These are phyloP conservation scores for Fusarium verrucosum DNA, from an alignment of 2,329 filamentous ascomycete species.

Conservation along the genomic window DNA sequence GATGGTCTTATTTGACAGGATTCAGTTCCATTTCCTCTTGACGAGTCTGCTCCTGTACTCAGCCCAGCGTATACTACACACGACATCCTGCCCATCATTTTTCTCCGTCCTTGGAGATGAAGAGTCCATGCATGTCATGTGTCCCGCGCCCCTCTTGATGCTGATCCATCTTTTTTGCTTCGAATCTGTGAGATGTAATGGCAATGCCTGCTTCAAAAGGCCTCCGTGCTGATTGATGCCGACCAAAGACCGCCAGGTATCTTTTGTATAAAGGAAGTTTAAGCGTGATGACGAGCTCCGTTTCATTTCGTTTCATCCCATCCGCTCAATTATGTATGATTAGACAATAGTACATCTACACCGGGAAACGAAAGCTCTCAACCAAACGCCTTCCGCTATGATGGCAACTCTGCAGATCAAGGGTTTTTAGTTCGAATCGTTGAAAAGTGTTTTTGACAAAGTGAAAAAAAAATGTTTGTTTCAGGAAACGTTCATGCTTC, in stretches of 20 bases:
- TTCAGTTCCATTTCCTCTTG: slow-evolving; percentile 2
- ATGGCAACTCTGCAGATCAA: slow-evolving; percentile 52
- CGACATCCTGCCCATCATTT: slow-evolving; percentile 26
- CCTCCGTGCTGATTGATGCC: slow-evolving; percentile 18
- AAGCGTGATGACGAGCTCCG: slow-evolving; percentile 36
- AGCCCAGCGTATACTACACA: slow-evolving; percentile 24
- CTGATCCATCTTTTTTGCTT: slow-evolving; percentile 45
- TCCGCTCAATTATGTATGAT: slow-evolving; percentile 58
- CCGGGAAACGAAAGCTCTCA: slow-evolving; percentile 58
- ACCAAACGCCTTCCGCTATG: slow-evolving; percentile 68
- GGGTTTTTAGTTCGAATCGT: slow-evolving; percentile 47
- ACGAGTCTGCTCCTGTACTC: slow-evolving; percentile 12
- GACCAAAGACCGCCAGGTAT: slow-evolving; percentile 32
- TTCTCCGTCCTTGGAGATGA: slow-evolving; percentile 32
- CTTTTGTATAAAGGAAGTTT: slow-evolving; percentile 38
- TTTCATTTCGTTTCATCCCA: slow-evolving; percentile 38
- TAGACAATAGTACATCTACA: slow-evolving; percentile 63
- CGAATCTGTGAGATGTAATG: slow-evolving; percentile 48
- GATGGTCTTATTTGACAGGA: slow-evolving; percentile 13
- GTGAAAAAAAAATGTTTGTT: slow-evolving; percentile 38
- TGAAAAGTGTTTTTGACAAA: slow-evolving; percentile 44
- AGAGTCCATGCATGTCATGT: slow-evolving; percentile 30
- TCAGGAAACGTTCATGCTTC: slow-evolving; percentile 51
- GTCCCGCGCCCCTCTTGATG: slow-evolving; percentile 39
- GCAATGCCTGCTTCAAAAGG: slow-evolving; percentile 43